These are phyloP conservation scores for Aureobasidium sp. DNA, from an alignment of 2,329 filamentous ascomycete genomes.

Conservation along the genomic window DNA sequence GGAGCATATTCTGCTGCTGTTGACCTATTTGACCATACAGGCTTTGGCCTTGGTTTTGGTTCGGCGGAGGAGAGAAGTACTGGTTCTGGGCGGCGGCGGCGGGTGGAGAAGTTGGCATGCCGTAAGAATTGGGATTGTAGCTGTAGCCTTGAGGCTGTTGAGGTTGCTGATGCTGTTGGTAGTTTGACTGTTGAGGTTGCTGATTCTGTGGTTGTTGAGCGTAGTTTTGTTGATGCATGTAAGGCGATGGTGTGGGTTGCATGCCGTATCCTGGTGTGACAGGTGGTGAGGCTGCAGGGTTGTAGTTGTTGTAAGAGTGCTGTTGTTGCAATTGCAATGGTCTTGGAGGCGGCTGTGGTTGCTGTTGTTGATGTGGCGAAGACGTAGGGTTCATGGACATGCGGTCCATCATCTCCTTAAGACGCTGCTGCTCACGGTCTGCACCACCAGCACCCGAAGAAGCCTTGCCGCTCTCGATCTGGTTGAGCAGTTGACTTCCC, in stretches of 20 bases:
- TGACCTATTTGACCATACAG: conserved; percentile 23
- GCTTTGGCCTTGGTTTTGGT: conserved; percentile 24
- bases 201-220: not conserved
- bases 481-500: conserved; percentile 77
- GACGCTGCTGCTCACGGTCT: conserved; percentile 75
- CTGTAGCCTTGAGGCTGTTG: conserved; percentile 5
- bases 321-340: conserved; percentile 34
- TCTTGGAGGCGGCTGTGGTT: conserved; percentile 29
- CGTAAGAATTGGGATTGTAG: conserved; percentile 42
- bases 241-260: conserved; percentile 16
- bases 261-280: conserved; percentile 37
- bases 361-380: conserved; percentile 23
- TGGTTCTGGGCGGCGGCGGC: conserved; percentile 50
- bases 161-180: conserved; percentile 5
- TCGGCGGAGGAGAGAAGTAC: conserved; percentile 42
- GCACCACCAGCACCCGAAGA: conserved; percentile 52
- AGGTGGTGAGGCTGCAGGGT: conserved; percentile 39
- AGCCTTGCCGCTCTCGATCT: conserved; percentile 70
- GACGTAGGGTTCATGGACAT: conserved; percentile 67
- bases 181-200: conserved; percentile 8
- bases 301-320: conserved; percentile 38
- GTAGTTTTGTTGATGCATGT: conserved; percentile 6
- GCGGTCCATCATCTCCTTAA: conserved; percentile 87
- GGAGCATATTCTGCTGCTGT: conserved; percentile 30
- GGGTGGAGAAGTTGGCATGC: conserved; percentile 38